Conservation (phyloP, 139 green algal species). For the Tetradesmus lagerheimii region DNA sequence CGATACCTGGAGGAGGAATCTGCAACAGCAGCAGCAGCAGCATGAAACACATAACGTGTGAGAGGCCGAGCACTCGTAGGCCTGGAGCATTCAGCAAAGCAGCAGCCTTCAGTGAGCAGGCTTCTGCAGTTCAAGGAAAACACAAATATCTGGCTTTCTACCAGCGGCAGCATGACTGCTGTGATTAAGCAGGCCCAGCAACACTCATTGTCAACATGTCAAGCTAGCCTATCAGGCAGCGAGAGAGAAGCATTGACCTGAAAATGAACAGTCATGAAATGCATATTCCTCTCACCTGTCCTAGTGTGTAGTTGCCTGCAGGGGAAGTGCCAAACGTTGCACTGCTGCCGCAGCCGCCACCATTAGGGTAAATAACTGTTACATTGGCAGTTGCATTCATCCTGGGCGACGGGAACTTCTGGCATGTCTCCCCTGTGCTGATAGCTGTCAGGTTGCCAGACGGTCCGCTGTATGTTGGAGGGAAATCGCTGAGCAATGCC, state of each 20-base stretch:
- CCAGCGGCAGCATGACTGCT: no score
- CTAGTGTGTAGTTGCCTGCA: not conserved
- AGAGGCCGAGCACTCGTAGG: no score
- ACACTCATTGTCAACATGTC: no score
- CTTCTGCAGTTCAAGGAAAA: no score
- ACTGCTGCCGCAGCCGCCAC: not conserved
- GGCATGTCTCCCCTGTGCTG: not conserved
- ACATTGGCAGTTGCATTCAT: not conserved
- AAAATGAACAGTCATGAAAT: no score
- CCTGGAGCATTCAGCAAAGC: no score
- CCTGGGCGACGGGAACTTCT: not conserved
- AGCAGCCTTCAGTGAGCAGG: no score
- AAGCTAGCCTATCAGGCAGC: no score
- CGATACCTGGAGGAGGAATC: not conserved
- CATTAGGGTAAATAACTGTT: not conserved
- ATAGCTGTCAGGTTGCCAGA: not conserved
- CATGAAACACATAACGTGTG: not conserved
- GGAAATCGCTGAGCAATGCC: not conserved
- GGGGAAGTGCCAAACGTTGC: not conserved
- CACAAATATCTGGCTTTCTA: no score
- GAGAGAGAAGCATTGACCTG: no score
- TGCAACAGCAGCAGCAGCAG: not conserved
- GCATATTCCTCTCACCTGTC: not conserved
- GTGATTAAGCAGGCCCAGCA: no score
- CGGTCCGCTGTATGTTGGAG: not conserved